Percentiles rank a stretch among this genome's conserved stretches.
Evolutionary conservation across 257 asterid species (phyloP).

Genomic region (Phtheirospermum japonicum): DNA sequence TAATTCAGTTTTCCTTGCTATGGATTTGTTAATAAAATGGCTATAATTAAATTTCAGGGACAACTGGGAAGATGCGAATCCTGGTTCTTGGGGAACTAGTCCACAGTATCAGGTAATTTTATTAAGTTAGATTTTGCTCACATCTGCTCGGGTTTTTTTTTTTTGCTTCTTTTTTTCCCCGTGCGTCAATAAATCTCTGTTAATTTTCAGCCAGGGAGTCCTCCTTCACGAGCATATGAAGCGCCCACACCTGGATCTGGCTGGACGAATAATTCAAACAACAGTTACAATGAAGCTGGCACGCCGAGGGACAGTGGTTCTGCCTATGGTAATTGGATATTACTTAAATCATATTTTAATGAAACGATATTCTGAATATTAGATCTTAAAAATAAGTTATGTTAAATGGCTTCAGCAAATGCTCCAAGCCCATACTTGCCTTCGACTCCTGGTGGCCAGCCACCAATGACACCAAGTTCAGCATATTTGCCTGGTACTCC

Average conservation of each 20-base stretch:
- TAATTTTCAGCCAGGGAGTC: conserved; percentile 76
- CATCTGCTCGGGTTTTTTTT: background rate
- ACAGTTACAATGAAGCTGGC: conserved; percentile 69
- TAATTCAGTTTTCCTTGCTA: background rate
- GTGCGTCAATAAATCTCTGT: conserved; percentile 9
- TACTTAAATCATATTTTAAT: conserved; percentile 9
- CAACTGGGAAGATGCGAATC: conserved; percentile 94
- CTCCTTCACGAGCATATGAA: conserved; percentile 83
- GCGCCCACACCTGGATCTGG: conserved; percentile 99
- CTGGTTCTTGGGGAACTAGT: conserved; percentile 96
- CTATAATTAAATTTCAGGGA: conserved; percentile 56
- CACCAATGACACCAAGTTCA: conserved; percentile 96
- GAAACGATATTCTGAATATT: background rate
- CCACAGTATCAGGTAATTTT: conserved; percentile 86
- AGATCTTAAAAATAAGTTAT: background rate
- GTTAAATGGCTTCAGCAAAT: conserved; percentile 54
- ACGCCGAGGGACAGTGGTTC: conserved; percentile 83
- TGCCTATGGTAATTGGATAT: conserved; percentile 58
- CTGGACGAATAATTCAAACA: conserved; percentile 60
- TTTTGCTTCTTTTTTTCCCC: too few species aligned
- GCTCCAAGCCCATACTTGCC: conserved; percentile 99
- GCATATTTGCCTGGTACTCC: conserved; percentile 97
- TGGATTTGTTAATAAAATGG: conserved; percentile 22
- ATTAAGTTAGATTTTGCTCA: background rate
- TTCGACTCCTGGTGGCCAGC: conserved; percentile 95